phyloP scores from a whole-genome alignment of 495 filamentous ascomycete species.

The Echria macrotheca region DNA sequence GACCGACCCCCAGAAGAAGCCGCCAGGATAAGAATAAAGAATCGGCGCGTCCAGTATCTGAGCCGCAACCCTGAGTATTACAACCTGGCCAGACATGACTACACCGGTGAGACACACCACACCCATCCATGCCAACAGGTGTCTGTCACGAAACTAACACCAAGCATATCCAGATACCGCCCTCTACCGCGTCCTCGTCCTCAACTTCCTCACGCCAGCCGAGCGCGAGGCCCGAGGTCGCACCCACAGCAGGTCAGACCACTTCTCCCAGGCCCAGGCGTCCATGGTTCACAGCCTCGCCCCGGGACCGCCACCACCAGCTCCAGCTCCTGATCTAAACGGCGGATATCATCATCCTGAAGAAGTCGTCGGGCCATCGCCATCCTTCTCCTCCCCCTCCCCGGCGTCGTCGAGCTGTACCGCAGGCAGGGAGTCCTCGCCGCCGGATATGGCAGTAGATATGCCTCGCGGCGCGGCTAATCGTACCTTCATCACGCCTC shows the following conservation, averaged over 20 bases:
- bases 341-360: not conserved
- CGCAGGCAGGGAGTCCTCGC: no score
- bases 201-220: constrained; percentile 66
- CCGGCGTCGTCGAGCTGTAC: no score
- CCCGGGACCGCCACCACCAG: no score
- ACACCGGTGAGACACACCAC: constrained; percentile 29
- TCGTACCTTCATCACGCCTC: no score
- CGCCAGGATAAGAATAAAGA: constrained; percentile 34
- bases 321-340: not conserved
- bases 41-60: constrained; percentile 41
- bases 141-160: no score
- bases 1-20: constrained; percentile 9
- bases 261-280: no score
- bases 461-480: no score
- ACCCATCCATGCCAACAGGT: not conserved
- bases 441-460: no score
- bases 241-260: no score
- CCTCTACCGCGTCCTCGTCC: constrained; percentile 72
- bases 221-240: constrained; percentile 70
- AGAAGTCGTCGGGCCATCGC: no score
- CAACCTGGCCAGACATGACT: constrained; percentile 36
- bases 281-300: no score
- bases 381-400: no score
- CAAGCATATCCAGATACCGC: constrained; percentile 54
- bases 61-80: constrained; percentile 37